Evolutionary conservation across 306 rosid genomes (phyloP).

Genomic region (Oxytropis ochrocephala): DNA sequence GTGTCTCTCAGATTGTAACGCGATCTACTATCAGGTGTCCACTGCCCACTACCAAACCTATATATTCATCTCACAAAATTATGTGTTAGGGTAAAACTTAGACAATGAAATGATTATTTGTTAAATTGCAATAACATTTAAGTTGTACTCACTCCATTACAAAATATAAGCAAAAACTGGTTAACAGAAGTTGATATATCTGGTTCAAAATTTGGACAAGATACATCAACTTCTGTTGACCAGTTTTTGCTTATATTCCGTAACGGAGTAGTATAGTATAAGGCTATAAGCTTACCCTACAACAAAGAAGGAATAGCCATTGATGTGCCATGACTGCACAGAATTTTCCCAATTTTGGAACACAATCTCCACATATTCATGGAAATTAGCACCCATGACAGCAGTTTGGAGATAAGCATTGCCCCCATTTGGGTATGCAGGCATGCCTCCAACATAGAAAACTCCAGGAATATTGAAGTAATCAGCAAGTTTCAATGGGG

Average conservation of each 20-base stretch:
- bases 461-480: constrained; percentile 78
- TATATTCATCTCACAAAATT: constrained; percentile 25
- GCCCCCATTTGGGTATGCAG: constrained; percentile 55
- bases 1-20: constrained; percentile 88
- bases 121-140: background rate
- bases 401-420: constrained; percentile 72
- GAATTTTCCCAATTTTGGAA: constrained; percentile 90
- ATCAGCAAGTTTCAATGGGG: constrained; percentile 86
- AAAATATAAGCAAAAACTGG: no score
- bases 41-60: constrained; percentile 91
- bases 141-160: no score
- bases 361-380: constrained; percentile 77
- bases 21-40: constrained; percentile 72
- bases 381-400: constrained; percentile 76
- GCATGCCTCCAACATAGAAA: constrained; percentile 69
- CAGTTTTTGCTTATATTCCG: no score
- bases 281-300: constrained; percentile 61
- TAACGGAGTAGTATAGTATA: no score
- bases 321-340: constrained; percentile 93
- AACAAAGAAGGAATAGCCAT: constrained; percentile 83
- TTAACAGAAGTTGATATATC: no score
- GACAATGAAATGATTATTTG: background rate
- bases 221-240: no score
- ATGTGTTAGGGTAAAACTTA: background rate
- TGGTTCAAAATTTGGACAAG: no score